phyloP scores from a whole-genome alignment of 192 early-diverging fungal species.

The Phycomyces blakesleeanus region DNA sequence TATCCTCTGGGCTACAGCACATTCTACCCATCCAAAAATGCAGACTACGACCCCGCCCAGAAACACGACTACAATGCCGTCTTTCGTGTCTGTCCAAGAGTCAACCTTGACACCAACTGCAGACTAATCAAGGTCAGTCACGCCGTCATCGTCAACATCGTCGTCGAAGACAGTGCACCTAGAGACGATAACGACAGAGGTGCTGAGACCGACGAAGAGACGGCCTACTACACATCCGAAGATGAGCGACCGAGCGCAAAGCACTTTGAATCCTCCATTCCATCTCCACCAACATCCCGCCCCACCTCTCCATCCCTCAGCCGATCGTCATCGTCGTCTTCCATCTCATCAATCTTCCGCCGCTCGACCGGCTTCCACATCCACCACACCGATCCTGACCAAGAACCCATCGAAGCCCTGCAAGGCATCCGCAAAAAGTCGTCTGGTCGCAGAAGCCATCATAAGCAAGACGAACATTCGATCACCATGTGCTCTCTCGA shows the following conservation, averaged over 20 bases:
- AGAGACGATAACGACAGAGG: not conserved
- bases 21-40: slow-evolving; percentile 13
- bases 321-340: slow-evolving; percentile 19
- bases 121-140: slow-evolving; percentile 22
- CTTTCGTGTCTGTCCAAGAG: slow-evolving; percentile 27
- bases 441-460: not conserved
- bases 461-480: not conserved
- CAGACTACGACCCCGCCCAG: slow-evolving; percentile 20
- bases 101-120: slow-evolving; percentile 30
- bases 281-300: slow-evolving; percentile 4
- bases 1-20: slow-evolving; percentile 32
- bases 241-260: not conserved
- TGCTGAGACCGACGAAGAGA: not conserved
- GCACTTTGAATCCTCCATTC: not conserved
- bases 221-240: not conserved
- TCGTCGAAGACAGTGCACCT: slow-evolving; percentile 9
- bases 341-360: slow-evolving; percentile 18
- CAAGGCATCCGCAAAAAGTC: not conserved
- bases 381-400: slow-evolving; percentile 1
- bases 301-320: slow-evolving; percentile 7
- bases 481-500: slow-evolving; percentile 15
- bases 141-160: slow-evolving; percentile 24
- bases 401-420: not conserved
- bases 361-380: not conserved
- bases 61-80: slow-evolving; percentile 26